phyloP scores from a whole-genome alignment of 2,329 filamentous ascomycete genomes.

The Sporothrix variecibatus region DNA sequence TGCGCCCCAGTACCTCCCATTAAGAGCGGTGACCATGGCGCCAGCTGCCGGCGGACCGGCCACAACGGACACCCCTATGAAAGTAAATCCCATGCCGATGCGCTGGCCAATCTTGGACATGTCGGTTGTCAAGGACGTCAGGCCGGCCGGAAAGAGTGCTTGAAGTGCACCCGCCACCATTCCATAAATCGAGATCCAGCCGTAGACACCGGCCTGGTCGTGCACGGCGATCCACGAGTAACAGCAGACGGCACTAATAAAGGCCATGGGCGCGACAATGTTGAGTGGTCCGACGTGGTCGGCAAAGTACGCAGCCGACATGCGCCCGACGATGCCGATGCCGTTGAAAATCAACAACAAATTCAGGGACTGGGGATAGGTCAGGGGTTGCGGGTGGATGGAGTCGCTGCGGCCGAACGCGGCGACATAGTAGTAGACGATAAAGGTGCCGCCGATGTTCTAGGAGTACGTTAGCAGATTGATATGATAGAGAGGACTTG shows the following conservation, averaged over 20 bases:
- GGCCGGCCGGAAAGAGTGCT: slow-evolving; percentile 53
- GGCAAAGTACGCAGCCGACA: slow-evolving; percentile 50
- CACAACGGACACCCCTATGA: slow-evolving; percentile 53
- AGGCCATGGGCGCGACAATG: slow-evolving; percentile 48
- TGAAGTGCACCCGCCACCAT: slow-evolving; percentile 53
- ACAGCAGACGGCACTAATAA: slow-evolving; percentile 43
- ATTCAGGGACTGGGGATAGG: slow-evolving; percentile 46
- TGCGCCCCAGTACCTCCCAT: slow-evolving; percentile 51
- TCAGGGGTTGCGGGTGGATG: slow-evolving; percentile 17
- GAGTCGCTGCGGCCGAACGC: slow-evolving; percentile 38
- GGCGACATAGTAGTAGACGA: slow-evolving; percentile 48
- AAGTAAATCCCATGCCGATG: slow-evolving; percentile 57
- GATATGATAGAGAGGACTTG: background rate
- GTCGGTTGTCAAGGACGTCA: slow-evolving; percentile 54
- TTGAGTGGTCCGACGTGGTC: slow-evolving; percentile 57
- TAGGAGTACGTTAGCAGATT: background rate
- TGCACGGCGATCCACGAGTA: slow-evolving; percentile 52
- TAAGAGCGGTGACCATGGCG: slow-evolving; percentile 48
- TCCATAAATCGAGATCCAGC: slow-evolving; percentile 55
- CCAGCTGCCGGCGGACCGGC: slow-evolving; percentile 59
- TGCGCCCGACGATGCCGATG: slow-evolving; percentile 50
- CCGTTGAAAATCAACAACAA: slow-evolving; percentile 57
- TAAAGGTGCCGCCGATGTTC: slow-evolving; percentile 43
- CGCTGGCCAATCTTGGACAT: slow-evolving; percentile 55
- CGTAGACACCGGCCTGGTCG: slow-evolving; percentile 47